phyloP scores from a whole-genome alignment of 2,329 filamentous ascomycete genomes.

The Verticillium klebahnii region DNA sequence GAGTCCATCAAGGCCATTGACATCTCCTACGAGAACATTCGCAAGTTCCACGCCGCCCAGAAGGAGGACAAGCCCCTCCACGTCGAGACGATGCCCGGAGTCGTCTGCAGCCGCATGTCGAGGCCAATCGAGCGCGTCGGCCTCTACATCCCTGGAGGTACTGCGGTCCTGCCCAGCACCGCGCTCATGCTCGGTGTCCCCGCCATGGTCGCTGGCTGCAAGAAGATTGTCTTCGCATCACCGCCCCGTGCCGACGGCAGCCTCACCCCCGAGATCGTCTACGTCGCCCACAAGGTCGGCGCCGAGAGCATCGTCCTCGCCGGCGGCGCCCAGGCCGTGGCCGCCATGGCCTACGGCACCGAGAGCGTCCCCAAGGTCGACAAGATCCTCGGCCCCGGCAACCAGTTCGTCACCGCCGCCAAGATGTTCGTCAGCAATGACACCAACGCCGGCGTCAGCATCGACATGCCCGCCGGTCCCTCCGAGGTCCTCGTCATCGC shows the following conservation, averaged over 20 bases:
- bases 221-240: conserved; percentile 89
- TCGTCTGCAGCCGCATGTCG: conserved; percentile 88
- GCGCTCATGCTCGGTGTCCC: conserved; percentile 98
- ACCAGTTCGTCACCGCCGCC: conserved; percentile 96
- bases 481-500: conserved; percentile 96
- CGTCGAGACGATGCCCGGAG: conserved; percentile 97
- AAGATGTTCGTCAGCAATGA: conserved; percentile 99
- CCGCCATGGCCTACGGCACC: conserved; percentile 95
- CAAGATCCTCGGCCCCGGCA: conserved; percentile 96
- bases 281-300: conserved; percentile 93
- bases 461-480: conserved; percentile 97
- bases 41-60: conserved; percentile 89
- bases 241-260: conserved; percentile 86
- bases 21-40: conserved; percentile 88
- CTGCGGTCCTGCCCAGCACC: conserved; percentile 93
- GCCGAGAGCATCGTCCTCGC: conserved; percentile 94
- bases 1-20: conserved; percentile 94
- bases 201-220: conserved; percentile 94
- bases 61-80: conserved; percentile 75
- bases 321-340: conserved; percentile 91
- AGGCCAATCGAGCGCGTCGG: conserved; percentile 94
- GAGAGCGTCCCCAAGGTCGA: conserved; percentile 94
- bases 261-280: conserved; percentile 94
- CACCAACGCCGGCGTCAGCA: conserved; percentile 89
- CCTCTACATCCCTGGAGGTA: conserved; percentile 92